Evolutionary conservation across 257 asterid species (phyloP).

Genomic region (Solanum boliviense): DNA sequence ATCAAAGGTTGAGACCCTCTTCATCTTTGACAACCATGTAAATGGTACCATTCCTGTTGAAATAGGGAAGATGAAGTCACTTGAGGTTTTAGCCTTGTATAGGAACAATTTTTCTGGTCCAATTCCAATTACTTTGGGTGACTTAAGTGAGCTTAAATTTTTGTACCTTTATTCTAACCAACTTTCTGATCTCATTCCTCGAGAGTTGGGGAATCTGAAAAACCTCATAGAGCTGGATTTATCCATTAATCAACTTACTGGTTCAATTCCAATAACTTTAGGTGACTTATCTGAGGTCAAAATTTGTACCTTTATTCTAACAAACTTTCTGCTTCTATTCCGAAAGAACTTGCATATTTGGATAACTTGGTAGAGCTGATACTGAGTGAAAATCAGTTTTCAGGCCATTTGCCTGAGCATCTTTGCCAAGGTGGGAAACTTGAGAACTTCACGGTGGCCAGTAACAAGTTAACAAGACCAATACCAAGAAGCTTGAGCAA

Average conservation of each 20-base stretch:
- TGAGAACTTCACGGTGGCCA: background rate
- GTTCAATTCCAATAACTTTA: background rate
- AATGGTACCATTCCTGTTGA: too few species aligned
- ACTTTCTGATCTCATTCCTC: too few species aligned
- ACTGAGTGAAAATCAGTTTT: background rate
- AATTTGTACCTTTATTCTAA: background rate
- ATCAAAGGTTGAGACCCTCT: too few species aligned
- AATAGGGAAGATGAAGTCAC: too few species aligned
- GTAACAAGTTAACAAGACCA: background rate
- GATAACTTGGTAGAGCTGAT: background rate
- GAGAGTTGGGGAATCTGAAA: too few species aligned
- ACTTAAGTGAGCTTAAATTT: background rate
- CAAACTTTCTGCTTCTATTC: background rate
- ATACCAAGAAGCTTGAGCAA: background rate
- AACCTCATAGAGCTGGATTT: accelerated
- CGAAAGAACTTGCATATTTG: constrained; percentile 1
- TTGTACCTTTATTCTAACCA: background rate
- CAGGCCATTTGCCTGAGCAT: background rate
- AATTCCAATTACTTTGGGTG: too few species aligned
- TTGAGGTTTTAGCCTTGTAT: too few species aligned
- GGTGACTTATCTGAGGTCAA: background rate
- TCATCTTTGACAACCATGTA: too few species aligned
- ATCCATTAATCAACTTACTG: accelerated
- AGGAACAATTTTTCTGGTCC: too few species aligned
- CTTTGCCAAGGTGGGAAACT: background rate